A percentile compares a stretch with the other conserved stretches of the same genome.
These are phyloP conservation scores for Arachis hypogaea DNA, from an alignment of 306 rosid species.

Conservation along the genomic window DNA sequence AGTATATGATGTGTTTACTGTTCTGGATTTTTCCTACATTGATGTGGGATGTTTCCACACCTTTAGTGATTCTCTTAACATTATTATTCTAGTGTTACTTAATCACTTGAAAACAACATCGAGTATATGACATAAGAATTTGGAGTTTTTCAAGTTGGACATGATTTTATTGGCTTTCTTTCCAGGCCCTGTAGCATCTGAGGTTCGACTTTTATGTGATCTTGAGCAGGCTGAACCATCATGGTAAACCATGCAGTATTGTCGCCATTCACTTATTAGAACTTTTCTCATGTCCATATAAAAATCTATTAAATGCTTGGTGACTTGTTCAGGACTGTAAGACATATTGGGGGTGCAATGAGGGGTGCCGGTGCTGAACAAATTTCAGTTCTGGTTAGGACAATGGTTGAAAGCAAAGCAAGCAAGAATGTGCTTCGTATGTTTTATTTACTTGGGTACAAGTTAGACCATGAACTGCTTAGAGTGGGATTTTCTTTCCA, in stretches of 20 bases:
- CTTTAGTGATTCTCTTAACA: neutral
- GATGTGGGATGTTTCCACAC: constrained; percentile 14
- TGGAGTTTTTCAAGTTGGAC: constrained; percentile 12
- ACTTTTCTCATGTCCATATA: constrained; percentile 8
- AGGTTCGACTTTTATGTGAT: constrained; percentile 81
- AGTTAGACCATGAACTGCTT: constrained; percentile 83
- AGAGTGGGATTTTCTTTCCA: constrained; percentile 86
- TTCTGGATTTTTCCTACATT: constrained; percentile 1
- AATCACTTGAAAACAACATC: neutral
- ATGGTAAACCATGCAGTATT: constrained; percentile 53
- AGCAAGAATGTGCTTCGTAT: constrained; percentile 86
- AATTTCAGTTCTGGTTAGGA: constrained; percentile 84
- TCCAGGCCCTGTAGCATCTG: constrained; percentile 72
- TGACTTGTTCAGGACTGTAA: neutral
- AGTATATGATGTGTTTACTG: neutral
- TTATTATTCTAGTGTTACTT: constrained; percentile 8
- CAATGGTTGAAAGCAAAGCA: constrained; percentile 86
- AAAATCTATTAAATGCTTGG: constrained; percentile 10
- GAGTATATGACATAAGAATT: neutral
- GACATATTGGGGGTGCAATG: constrained; percentile 54
- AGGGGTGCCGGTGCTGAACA: constrained; percentile 99
- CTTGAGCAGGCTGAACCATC: constrained; percentile 85
- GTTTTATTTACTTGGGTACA: constrained; percentile 86
- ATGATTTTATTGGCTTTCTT: constrained; percentile 33
- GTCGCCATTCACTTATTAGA: constrained; percentile 1